Conservation (phyloP, 345 rosid genomes). For the Microthlaspi erraticum region DNA sequence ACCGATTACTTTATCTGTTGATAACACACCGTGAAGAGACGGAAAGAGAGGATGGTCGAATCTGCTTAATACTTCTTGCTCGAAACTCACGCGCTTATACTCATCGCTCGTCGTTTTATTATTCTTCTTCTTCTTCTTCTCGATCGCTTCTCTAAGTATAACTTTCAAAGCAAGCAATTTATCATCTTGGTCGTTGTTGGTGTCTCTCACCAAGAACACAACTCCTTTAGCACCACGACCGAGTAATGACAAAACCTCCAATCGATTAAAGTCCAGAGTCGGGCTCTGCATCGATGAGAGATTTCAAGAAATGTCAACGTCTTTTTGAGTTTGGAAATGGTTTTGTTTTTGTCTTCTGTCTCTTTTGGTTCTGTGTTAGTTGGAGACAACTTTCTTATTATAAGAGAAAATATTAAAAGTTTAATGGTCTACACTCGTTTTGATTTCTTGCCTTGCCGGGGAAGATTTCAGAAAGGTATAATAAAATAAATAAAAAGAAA, state of each 20-base stretch:
- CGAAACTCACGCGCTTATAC: constrained; percentile 69
- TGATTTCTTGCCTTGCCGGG: constrained; percentile 33
- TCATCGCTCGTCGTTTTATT: constrained; percentile 29
- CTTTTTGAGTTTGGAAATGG: background rate
- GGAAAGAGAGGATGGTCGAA: constrained; percentile 83
- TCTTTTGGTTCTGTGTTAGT: constrained; percentile 18
- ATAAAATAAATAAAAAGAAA: background rate
- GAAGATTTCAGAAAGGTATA: constrained; percentile 28
- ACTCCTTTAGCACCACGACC: constrained; percentile 96
- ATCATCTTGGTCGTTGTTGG: constrained; percentile 18
- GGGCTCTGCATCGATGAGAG: constrained; percentile 22
- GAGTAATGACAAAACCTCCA: constrained; percentile 60
- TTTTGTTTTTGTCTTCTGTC: background rate
- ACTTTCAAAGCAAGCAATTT: constrained; percentile 75
- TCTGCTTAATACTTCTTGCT: constrained; percentile 60
- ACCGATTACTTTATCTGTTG: constrained; percentile 71
- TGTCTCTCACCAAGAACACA: constrained; percentile 66
- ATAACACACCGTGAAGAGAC: constrained; percentile 65
- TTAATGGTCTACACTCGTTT: background rate
- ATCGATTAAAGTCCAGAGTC: constrained; percentile 47
- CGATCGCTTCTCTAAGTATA: constrained; percentile 61
- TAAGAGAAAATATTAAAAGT: constrained; percentile 5
- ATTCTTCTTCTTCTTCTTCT: constrained; percentile 55
- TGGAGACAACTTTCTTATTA: background rate
- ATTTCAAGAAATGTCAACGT: constrained; percentile 1